phyloP scores from a whole-genome alignment of 2,329 filamentous ascomycete species.

The Fusarium hostae region DNA sequence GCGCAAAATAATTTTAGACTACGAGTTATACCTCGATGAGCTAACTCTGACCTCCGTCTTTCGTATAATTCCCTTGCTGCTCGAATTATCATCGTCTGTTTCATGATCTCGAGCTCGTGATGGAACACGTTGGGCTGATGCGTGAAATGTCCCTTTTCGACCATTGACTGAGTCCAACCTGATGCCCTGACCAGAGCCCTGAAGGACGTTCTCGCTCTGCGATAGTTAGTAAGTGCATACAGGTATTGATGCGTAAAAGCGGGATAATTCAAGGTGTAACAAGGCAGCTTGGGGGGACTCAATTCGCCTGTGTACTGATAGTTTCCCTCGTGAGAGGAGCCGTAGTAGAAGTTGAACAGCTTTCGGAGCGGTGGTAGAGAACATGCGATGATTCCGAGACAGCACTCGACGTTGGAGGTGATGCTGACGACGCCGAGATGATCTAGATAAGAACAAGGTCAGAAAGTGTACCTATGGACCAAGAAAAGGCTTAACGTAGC shows the following conservation, averaged over 20 bases:
- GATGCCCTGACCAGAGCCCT: not conserved
- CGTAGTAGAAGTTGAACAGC: constrained; percentile 11
- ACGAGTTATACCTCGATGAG: not conserved
- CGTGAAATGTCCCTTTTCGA: not conserved
- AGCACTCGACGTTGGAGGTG: constrained; percentile 16
- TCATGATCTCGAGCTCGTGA: not conserved
- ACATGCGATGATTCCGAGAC: constrained; percentile 15
- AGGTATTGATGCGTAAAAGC: not conserved
- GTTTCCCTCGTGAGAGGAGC: not conserved
- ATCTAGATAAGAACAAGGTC: not conserved
- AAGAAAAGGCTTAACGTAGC: not conserved
- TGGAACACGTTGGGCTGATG: not conserved
- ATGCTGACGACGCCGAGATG: constrained; percentile 20
- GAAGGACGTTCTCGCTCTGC: not conserved
- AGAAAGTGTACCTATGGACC: rapidly evolving
- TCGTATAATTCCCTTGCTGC: constrained; percentile 9
- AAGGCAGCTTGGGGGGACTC: not conserved
- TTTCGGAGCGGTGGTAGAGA: not conserved
- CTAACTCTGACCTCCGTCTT: constrained; percentile 3
- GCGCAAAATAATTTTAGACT: not conserved
- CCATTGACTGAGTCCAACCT: not conserved
- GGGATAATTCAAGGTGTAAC: not conserved
- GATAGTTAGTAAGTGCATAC: rapidly evolving
- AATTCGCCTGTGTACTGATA: constrained; percentile 4
- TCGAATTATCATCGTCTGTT: constrained; percentile 12